Percentiles rank a stretch among this genome's conserved stretches.
phyloP scores from a whole-genome alignment of 768 basidiomycete genomes.

The Termitomyces sp. region DNA sequence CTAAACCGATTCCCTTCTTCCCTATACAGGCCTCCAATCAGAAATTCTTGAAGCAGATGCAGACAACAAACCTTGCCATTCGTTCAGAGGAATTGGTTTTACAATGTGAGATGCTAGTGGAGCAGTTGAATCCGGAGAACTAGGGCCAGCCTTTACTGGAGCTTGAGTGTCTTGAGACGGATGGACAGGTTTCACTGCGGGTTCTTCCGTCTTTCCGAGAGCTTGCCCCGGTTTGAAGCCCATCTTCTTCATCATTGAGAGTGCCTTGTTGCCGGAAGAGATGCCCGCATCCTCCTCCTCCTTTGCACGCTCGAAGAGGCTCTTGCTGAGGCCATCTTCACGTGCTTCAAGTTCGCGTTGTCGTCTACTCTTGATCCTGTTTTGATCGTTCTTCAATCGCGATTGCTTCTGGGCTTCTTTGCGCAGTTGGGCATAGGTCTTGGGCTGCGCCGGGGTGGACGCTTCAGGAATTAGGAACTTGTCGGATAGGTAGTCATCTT shows the following conservation, averaged over 20 bases:
- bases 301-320: constrained; percentile 75
- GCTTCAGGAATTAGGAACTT: constrained; percentile 64
- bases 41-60: constrained; percentile 4
- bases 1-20: constrained; percentile 72
- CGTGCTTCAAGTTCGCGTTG: constrained; percentile 74
- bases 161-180: constrained; percentile 4
- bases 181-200: constrained; percentile 6
- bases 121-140: background rate
- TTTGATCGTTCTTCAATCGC: constrained; percentile 65
- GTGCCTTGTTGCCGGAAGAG: constrained; percentile 66
- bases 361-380: constrained; percentile 59
- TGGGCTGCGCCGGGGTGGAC: constrained; percentile 37
- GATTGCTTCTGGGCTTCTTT: constrained; percentile 61
- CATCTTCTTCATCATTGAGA: constrained; percentile 93
- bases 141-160: constrained; percentile 2
- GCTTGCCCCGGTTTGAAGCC: constrained; percentile 85
- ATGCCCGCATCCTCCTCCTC: constrained; percentile 58
- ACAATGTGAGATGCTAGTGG: constrained; percentile 37
- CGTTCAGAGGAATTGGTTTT: constrained; percentile 72
- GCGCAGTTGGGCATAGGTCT: constrained; percentile 71
- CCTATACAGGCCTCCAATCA: constrained; percentile 40
- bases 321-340: constrained; percentile 76
- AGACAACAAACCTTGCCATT: constrained; percentile 72
- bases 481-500: constrained; percentile 81
- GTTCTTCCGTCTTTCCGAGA: constrained; percentile 49